Evolutionary conservation across 345 rosid genomes (phyloP).

Genomic region (Excoecaria cochinchinensis): DNA sequence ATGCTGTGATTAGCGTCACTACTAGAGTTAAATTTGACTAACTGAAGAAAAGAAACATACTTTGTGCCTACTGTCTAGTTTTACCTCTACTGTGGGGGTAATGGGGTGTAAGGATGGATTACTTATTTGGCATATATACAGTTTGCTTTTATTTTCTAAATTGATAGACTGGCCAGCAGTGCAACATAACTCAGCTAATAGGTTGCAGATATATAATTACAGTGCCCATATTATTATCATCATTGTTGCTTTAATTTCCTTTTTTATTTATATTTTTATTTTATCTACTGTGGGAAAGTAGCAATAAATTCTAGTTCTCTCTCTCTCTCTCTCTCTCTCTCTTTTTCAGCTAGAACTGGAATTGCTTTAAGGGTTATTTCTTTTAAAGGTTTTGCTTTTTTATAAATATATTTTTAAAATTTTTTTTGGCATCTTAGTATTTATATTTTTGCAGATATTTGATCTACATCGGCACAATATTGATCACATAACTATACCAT

Average conservation of each 20-base stretch:
- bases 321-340: not conserved
- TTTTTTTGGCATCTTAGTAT: not conserved
- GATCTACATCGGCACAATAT: slow-evolving; percentile 96
- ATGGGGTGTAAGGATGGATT: not conserved
- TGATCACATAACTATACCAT: slow-evolving; percentile 87
- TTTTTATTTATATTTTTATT: not conserved
- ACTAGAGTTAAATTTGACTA: not conserved
- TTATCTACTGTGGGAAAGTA: not conserved
- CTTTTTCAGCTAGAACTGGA: not conserved
- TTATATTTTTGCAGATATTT: slow-evolving; percentile 49
- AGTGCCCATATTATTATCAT: not conserved
- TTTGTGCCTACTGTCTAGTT: not conserved
- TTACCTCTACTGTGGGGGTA: not conserved
- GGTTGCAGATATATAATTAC: not conserved
- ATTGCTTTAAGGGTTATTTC: not conserved
- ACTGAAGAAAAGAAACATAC: not conserved
- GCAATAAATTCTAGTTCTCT: not conserved
- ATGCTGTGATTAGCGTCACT: not conserved
- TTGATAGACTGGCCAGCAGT: not conserved
- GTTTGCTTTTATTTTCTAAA: not conserved
- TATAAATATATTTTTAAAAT: too few species aligned
- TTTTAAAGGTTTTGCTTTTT: not conserved
- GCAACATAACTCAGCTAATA: not conserved
- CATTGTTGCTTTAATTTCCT: not conserved
- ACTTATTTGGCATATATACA: not conserved